These are phyloP conservation scores for Solanum chacoense DNA, from an alignment of 305 asterid genomes.

Conservation along the genomic window DNA sequence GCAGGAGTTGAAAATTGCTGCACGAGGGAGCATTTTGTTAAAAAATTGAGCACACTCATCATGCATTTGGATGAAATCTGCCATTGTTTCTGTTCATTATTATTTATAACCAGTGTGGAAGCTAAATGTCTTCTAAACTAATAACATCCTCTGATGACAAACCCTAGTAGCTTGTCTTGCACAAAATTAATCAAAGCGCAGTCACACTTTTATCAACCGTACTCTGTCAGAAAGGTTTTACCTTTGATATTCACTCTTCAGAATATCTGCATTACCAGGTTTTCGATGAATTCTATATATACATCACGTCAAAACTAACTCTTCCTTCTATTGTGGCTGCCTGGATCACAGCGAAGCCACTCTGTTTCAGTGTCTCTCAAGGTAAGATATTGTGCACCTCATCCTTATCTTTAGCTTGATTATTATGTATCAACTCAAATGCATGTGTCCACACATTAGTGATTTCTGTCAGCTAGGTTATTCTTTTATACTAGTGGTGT, in stretches of 20 bases:
- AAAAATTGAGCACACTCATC: background rate
- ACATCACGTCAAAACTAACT: background rate
- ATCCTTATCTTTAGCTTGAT: constrained; percentile 45
- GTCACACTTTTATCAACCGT: background rate
- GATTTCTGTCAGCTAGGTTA: constrained; percentile 70
- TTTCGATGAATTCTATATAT: background rate
- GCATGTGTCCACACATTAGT: constrained; percentile 64
- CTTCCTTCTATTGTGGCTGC: background rate
- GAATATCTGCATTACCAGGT: background rate
- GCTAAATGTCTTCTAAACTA: background rate
- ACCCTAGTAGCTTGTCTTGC: background rate
- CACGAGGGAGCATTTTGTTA: background rate
- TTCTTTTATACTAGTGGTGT: constrained; percentile 9
- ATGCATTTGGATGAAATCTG: background rate
- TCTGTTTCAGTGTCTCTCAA: background rate
- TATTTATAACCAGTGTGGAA: background rate
- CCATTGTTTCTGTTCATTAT: background rate
- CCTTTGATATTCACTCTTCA: background rate
- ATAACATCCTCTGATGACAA: background rate
- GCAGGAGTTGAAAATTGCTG: background rate
- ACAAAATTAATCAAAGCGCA: background rate
- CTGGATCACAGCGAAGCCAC: background rate
- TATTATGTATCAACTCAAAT: constrained; percentile 56
- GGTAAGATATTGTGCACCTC: constrained; percentile 45
- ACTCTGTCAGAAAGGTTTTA: background rate